Evolutionary conservation across 257 asterid species (phyloP), one percentile per base, ranked within the genome.

Genomic region (Verbascum thapsus): DNA sequence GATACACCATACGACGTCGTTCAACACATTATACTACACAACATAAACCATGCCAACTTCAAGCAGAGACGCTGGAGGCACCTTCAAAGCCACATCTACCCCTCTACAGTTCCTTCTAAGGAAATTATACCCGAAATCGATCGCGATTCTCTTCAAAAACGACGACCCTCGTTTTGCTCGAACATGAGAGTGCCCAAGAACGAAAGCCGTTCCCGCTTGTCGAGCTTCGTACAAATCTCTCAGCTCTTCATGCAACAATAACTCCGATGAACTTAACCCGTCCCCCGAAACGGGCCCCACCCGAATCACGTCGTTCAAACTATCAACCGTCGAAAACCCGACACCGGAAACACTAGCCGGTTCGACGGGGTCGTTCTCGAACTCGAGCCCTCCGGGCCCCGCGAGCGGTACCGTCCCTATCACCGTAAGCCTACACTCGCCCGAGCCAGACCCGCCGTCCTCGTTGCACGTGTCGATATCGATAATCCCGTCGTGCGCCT

Each of bases 11-110:
- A 50, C 41, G 10, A 37, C 10, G 38, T 3, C n/a, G n/a, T 13
- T 10, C 26, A 20, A 2, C 9, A 32, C n/a, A 16, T 15, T 54
- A n/a, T 26, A 61, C 73, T 39, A 91, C 40, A 91, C 96, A 61
- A 91, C 66, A 59, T 91, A 91, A 66, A 88, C 88, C 98, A 91
- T 91, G 20, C 98, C 96, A 62, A 91, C 98, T 76, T 91, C 96
- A 61, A 91, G 84, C 7, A 91, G 94, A 7, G 98, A 91, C 1
- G 96, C 98, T 15, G 98, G 96, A 38, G 98, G 98, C 56, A 91
- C 94, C 82, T 83, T 91, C 2, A 91, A 78, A 15, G 96, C 84
- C 61, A 88, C 96, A 70, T 88, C 98, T 3, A 96, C 83, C 13
- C 96, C 96, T 63, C 98, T 73, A 37, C 98, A 91, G 38, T 91